Evolutionary conservation across 2,329 filamentous ascomycete species (phyloP), one percentile per base, ranked within the genome.

Genomic region (Fusarium dlaminii): DNA sequence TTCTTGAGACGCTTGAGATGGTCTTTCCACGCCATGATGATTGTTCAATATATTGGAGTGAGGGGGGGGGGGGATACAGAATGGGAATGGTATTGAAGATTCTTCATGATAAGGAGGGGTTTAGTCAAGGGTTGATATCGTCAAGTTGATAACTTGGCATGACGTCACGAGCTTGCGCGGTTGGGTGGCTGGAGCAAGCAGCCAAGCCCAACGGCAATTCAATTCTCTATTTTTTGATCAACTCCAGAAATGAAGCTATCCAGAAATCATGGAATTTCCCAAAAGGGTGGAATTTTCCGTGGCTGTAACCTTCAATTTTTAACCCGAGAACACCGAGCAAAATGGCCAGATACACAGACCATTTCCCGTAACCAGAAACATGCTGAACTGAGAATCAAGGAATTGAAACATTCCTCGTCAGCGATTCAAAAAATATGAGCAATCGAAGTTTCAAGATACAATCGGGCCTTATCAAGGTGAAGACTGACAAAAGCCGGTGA

Each of bases 1-100:
- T 79, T 78, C 73, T 84, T 85, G 36, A 84, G 63, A 22, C 79
- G 76, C 61, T 84, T 82, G 11, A 85, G 73, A n/a, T 81, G 77
- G 39, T 83, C 80, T 70, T 79, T 83, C 82, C 82, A 84, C 9
- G 80, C 48, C 82, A 83, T 83, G 18, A 12, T 68, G 39, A 8
- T 12, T 27, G 14, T 14, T 37, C 4, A 32, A 17, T 32, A 7
- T 12, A 37, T 32, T 17, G 8, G 4, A 8, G 29, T 22, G 22
- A n/a, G 0, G 20, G 11, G 14, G 29, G 18, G 22, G 20, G 0
- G 20, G 11, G 14, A 37, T 30, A 20, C 12, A 24, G 8, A 39
- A 24, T 24, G 20, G 37, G 27, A 24, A 5, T 22, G 24, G 5
- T 9, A 30, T 27, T 17, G 46, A n/a, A 18, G 37, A 43, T 27